These are phyloP conservation scores for Bretschneidera sinensis DNA, from an alignment of 345 rosid genomes.

Conservation along the genomic window DNA sequence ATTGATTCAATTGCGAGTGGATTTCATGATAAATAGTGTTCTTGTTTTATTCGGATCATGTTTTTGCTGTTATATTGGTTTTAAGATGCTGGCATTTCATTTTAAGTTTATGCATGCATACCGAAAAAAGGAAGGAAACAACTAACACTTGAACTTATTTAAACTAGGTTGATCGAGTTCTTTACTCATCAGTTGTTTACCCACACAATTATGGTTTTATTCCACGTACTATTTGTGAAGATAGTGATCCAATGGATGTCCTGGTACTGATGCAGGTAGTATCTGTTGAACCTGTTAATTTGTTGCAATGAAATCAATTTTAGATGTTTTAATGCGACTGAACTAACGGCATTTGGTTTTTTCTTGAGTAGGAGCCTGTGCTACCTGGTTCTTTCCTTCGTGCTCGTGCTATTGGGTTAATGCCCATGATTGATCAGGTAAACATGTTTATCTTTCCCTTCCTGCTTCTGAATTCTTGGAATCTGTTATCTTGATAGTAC, in stretches of 20 bases:
- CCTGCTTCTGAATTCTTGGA: neutral
- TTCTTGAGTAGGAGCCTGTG: constrained; percentile 68
- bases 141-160: constrained; percentile 1
- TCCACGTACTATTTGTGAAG: constrained; percentile 94
- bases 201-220: constrained; percentile 99
- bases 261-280: constrained; percentile 93
- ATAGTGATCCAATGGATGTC: constrained; percentile 97
- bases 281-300: constrained; percentile 11
- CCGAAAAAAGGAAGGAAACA: constrained; percentile 7
- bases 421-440: constrained; percentile 99
- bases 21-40: neutral
- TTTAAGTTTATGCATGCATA: neutral
- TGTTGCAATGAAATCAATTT: constrained; percentile 1
- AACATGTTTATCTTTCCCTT: neutral
- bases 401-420: constrained; percentile 95
- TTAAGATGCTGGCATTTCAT: neutral
- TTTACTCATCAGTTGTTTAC: constrained; percentile 97
- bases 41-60: neutral
- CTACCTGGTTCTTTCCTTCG: constrained; percentile 90
- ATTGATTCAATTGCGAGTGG: neutral
- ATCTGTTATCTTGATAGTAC: too few species aligned
- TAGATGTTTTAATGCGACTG: neutral
- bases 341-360: constrained; percentile 13
- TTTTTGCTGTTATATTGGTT: neutral
- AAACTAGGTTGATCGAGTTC: constrained; percentile 86